phyloP scores from a whole-genome alignment of 805 yeast species.

The Saccharomyces kudriavzevii region DNA sequence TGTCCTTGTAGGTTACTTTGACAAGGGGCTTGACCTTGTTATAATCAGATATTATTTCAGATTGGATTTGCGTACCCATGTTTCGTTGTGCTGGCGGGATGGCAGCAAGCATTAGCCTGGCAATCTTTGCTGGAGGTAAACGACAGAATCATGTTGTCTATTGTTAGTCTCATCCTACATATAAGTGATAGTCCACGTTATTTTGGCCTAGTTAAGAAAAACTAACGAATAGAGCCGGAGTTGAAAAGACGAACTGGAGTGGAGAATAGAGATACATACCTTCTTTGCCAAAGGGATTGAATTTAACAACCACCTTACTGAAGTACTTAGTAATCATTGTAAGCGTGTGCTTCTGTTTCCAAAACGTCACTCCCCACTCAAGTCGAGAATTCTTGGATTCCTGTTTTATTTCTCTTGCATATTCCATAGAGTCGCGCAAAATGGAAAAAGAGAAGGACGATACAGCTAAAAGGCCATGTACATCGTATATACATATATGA shows the following conservation, averaged over 20 bases:
- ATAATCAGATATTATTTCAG: slow-evolving; percentile 45
- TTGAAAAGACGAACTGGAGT: not conserved
- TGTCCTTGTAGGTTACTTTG: slow-evolving; percentile 75
- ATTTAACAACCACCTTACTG: slow-evolving; percentile 63
- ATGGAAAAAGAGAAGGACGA: not conserved
- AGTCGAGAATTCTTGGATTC: not conserved
- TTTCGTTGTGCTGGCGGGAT: slow-evolving; percentile 70
- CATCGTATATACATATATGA: not conserved
- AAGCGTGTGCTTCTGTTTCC: not conserved
- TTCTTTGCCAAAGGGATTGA: slow-evolving; percentile 68
- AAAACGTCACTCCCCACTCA: no score
- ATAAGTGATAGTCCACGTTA: not conserved
- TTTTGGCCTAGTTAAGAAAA: not conserved
- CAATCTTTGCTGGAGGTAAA: slow-evolving; percentile 50
- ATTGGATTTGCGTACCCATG: slow-evolving; percentile 48
- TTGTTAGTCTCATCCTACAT: not conserved
- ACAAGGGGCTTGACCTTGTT: slow-evolving; percentile 51
- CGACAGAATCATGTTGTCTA: not conserved
- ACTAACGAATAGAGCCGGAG: not conserved
- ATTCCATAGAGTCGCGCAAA: not conserved
- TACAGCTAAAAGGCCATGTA: not conserved
- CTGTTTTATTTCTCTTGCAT: not conserved
- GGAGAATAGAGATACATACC: slow-evolving; percentile 32
- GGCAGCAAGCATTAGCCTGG: slow-evolving; percentile 69
- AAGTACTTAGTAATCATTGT: slow-evolving; percentile 86